phyloP scores from a whole-genome alignment of 495 filamentous ascomycete species.

The Clavariopsis aquatica region DNA sequence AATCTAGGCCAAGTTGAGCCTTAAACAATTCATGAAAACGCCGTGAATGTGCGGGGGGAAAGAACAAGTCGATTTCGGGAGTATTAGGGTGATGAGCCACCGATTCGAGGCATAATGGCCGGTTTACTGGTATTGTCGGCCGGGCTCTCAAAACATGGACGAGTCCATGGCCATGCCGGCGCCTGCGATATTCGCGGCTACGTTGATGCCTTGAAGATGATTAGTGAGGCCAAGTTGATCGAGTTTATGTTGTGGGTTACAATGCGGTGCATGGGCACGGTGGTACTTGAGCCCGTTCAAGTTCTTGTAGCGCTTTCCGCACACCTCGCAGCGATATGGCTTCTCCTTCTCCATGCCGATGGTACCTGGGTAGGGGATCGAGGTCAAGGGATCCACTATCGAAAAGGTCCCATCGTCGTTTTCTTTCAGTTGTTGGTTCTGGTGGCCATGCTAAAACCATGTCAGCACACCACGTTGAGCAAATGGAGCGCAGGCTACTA shows the following conservation, averaged over 20 bases:
- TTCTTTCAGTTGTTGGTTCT: slow-evolving; percentile 91
- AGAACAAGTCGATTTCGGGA: too few species aligned
- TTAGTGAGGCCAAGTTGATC: slow-evolving; percentile 32
- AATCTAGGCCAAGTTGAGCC: not conserved
- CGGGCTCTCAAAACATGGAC: slow-evolving; percentile 34
- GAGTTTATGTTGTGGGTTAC: slow-evolving; percentile 47
- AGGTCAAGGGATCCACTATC: slow-evolving; percentile 95
- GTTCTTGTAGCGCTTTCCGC: slow-evolving; percentile 99
- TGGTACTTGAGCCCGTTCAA: slow-evolving; percentile 64
- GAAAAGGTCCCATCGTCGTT: slow-evolving; percentile 97
- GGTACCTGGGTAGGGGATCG: slow-evolving; percentile 89
- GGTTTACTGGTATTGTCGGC: not conserved
- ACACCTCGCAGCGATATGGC: slow-evolving; percentile 93
- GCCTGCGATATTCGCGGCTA: slow-evolving; percentile 44
- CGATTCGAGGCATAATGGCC: not conserved
- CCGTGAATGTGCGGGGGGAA: slow-evolving; percentile 2
- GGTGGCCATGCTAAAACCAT: slow-evolving; percentile 75
- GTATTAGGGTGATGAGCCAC: too few species aligned
- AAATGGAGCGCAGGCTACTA: slow-evolving; percentile 19
- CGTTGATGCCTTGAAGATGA: slow-evolving; percentile 42
- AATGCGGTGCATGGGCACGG: slow-evolving; percentile 44
- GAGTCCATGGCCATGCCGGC: slow-evolving; percentile 45
- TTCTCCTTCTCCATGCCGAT: slow-evolving; percentile 99
- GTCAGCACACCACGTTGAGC: slow-evolving; percentile 44
- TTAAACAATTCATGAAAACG: slow-evolving; percentile 4